Evolutionary conservation across 495 filamentous ascomycete genomes (phyloP), one percentile per base, ranked within the genome.

Genomic region (Xylaria flabelliformis): DNA sequence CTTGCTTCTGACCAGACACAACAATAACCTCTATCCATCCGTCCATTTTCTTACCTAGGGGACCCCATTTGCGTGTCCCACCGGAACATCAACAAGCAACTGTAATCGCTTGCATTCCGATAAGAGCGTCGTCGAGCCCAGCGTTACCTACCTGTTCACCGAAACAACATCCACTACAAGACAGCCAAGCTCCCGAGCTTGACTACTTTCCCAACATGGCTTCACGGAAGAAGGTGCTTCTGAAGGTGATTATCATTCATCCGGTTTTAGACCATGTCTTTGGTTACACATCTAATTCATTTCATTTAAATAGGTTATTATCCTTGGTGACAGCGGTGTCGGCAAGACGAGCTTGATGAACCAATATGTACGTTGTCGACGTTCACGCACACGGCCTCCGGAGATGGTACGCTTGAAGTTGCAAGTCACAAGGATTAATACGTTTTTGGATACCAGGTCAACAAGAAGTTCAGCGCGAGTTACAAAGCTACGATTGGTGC

Each of bases 271-370:
- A 48, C 26, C 26, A 8, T 12, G 26, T 2, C 29, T 61, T 67
- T 9, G 9, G 17, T n/a, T 39, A 26, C n/a, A 41, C 69, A 17
- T 65, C 53, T 32, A 39, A 61, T 15, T 29, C 26, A 67, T 34
- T 53, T 67, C 59, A 17, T 53, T 36, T n/a, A 12, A 69, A 19
- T 74, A 98, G 95, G 94, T 99, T 73, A 98, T 99, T 76, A 98
- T 99, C 80, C 89, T 99, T 71, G 96, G 96, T 74, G 96, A 98
- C 80, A 97, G 94, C 82, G 96, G 96, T 80, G 96, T 99, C 58
- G 96, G 96, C 74, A 99, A 99, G 87, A 99, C 97, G 65, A 97
- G 94, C 83, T 90, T 99, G 88, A 98, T 99, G 96, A 99, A 98
- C 85, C 96, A 99, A 98, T 99, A 98, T 91, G 96, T 98, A 90